Evolutionary conservation across 2,329 filamentous ascomycete species (phyloP).

Genomic region (Verticillium longisporum): DNA sequence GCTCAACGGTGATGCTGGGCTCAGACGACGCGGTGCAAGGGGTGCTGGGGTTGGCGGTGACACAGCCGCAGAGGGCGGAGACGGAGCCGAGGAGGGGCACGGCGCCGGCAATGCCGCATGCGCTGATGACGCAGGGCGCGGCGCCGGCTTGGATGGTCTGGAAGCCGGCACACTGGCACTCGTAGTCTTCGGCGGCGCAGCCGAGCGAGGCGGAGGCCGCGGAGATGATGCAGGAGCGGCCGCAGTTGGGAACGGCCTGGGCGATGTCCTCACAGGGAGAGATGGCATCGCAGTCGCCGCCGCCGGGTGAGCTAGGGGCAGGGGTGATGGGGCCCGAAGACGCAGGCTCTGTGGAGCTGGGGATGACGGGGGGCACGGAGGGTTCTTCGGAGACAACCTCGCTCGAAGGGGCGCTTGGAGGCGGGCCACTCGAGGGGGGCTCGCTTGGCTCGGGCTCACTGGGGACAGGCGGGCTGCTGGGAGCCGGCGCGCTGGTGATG

Average conservation of each 20-base stretch:
- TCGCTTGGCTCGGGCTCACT: background rate
- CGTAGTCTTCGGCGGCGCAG: conserved; percentile 15
- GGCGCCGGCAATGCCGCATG: conserved; percentile 12
- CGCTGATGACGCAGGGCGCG: conserved; percentile 14
- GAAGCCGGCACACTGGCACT: conserved; percentile 16
- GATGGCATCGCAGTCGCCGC: conserved; percentile 10
- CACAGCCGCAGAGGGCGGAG: conserved; percentile 15
- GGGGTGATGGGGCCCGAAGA: background rate
- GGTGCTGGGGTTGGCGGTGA: conserved; percentile 14
- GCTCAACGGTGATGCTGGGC: background rate
- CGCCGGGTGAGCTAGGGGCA: background rate
- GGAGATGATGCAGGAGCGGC: conserved; percentile 16
- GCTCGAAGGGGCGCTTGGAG: background rate
- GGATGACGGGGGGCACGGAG: background rate
- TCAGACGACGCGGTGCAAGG: conserved; percentile 8
- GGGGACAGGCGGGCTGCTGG: background rate
- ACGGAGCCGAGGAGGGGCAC: conserved; percentile 14
- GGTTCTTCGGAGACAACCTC: background rate
- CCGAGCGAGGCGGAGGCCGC: conserved; percentile 15
- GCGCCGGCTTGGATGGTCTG: conserved; percentile 15
- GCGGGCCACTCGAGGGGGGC: background rate
- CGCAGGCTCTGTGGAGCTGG: conserved; percentile 1
- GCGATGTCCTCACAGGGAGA: conserved; percentile 12
- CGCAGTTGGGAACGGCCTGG: conserved; percentile 14
- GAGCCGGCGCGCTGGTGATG: background rate